These are phyloP conservation scores for Debaryomyces maramus DNA, from an alignment of 805 yeast genomes.

Conservation along the genomic window DNA sequence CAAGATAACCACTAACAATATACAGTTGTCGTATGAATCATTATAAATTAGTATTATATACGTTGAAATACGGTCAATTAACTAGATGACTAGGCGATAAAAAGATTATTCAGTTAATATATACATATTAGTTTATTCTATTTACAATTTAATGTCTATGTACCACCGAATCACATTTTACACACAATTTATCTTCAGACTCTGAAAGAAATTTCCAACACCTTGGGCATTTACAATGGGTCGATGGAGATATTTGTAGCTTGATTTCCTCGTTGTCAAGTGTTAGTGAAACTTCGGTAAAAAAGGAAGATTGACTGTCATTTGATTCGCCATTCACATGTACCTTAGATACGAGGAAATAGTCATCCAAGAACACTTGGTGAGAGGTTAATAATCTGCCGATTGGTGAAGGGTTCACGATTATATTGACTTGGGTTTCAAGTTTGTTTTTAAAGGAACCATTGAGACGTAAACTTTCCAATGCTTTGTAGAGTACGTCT, in stretches of 20 bases:
- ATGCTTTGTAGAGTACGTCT: conserved; percentile 46
- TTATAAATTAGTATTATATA: too few species aligned
- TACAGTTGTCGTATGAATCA: too few species aligned
- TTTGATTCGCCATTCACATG: conserved; percentile 24
- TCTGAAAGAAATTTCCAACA: conserved; percentile 83
- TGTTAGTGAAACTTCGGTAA: conserved; percentile 17
- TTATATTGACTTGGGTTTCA: conserved; percentile 51
- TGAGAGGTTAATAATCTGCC: conserved; percentile 21
- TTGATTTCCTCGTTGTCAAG: conserved; percentile 22
- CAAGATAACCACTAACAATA: too few species aligned
- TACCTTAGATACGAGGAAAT: conserved; percentile 65
- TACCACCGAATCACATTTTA: conserved; percentile 55
- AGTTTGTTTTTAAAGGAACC: conserved; percentile 58
- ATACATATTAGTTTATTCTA: conserved; percentile 10
- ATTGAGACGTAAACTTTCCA: conserved; percentile 57
- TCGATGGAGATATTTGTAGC: conserved; percentile 46
- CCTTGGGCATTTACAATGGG: conserved; percentile 74
- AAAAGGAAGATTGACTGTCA: not conserved
- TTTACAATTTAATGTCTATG: conserved; percentile 13
- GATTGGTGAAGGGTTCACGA: conserved; percentile 11
- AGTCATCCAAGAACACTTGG: conserved; percentile 31
- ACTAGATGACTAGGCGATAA: too few species aligned
- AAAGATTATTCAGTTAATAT: not conserved
- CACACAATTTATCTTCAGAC: conserved; percentile 56
- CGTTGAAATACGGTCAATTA: too few species aligned